A percentile compares a stretch with the other conserved stretches of the same genome.
phyloP scores from a whole-genome alignment of 2,329 filamentous ascomycete species.

The Epichloe sylvatica region DNA sequence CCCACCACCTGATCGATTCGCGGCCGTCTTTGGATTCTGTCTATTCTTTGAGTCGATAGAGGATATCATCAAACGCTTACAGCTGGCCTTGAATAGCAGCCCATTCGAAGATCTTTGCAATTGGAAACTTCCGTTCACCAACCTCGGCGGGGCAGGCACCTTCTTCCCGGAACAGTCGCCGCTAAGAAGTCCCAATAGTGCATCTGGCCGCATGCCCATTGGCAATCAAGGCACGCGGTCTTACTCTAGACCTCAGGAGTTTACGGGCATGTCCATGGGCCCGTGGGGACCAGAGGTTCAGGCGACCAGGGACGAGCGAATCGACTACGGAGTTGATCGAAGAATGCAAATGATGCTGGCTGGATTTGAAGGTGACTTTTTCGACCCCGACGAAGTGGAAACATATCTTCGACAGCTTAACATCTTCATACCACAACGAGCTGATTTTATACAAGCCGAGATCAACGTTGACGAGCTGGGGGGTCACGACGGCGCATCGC shows the following conservation, averaged over 20 bases:
- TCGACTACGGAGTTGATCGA: constrained; percentile 20
- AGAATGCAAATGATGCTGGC: constrained; percentile 40
- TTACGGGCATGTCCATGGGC: constrained; percentile 26
- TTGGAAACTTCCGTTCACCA: constrained; percentile 47
- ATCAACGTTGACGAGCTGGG: constrained; percentile 31
- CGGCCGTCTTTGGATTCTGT: constrained; percentile 56
- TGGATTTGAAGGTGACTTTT: constrained; percentile 61
- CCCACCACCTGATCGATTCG: constrained; percentile 33
- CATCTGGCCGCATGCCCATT: constrained; percentile 8
- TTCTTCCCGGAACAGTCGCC: constrained; percentile 33
- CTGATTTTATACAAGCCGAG: constrained; percentile 47
- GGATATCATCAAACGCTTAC: constrained; percentile 30
- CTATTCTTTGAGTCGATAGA: constrained; percentile 43
- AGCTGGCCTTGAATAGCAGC: constrained; percentile 17
- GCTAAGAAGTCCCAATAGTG: not conserved
- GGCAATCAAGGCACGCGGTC: constrained; percentile 25
- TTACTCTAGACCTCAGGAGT: constrained; percentile 10
- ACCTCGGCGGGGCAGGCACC: constrained; percentile 54
- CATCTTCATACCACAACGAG: constrained; percentile 45
- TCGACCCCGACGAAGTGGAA: constrained; percentile 64
- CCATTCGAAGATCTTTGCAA: constrained; percentile 36
- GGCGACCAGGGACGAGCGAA: constrained; percentile 25
- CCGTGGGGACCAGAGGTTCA: constrained; percentile 31
- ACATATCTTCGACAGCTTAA: constrained; percentile 53
- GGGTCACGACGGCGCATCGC: not conserved